A percentile compares a stretch with the other conserved stretches of the same genome.
Evolutionary conservation across 2,329 filamentous ascomycete species (phyloP).

Genomic region (Nothomitra cinnamomea): DNA sequence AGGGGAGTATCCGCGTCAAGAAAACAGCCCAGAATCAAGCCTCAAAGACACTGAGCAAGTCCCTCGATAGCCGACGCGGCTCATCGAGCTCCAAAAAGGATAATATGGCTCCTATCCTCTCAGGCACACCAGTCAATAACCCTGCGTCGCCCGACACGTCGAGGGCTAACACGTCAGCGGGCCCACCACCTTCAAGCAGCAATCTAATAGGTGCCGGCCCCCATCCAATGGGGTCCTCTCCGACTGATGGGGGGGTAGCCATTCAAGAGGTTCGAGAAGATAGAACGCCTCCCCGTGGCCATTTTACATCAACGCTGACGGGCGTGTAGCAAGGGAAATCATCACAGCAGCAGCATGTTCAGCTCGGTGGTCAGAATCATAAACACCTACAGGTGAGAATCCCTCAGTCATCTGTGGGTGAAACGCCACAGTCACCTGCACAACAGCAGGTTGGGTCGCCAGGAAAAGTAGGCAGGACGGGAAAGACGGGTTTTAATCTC

Average conservation of each 20-base stretch:
- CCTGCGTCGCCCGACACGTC: background rate
- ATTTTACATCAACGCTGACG: slow-evolving; percentile 3
- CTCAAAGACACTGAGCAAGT: slow-evolving; percentile 67
- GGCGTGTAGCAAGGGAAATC: slow-evolving; percentile 4
- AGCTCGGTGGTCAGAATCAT: too few species aligned
- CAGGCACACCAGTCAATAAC: background rate
- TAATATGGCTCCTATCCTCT: background rate
- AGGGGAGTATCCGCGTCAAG: slow-evolving; percentile 41
- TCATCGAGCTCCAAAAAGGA: slow-evolving; percentile 75
- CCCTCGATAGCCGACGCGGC: slow-evolving; percentile 77
- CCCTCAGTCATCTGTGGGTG: too few species aligned
- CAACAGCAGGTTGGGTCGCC: background rate
- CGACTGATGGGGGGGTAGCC: background rate
- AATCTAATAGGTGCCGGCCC: slow-evolving; percentile 1
- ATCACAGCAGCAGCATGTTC: slow-evolving; percentile 4
- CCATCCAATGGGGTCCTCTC: background rate
- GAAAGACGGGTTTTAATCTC: slow-evolving; percentile 23
- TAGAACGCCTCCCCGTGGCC: slow-evolving; percentile 3
- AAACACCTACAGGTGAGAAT: too few species aligned
- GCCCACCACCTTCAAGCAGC: background rate
- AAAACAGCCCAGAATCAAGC: slow-evolving; percentile 47
- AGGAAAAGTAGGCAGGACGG: slow-evolving; percentile 13
- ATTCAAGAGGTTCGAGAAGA: slow-evolving; percentile 6
- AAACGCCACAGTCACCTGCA: too few species aligned
- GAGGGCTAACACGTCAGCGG: background rate